Evolutionary conservation across 805 yeast genomes (phyloP), one percentile per base, ranked within the genome.

Genomic region (Saccharomycopsis fermentans): DNA sequence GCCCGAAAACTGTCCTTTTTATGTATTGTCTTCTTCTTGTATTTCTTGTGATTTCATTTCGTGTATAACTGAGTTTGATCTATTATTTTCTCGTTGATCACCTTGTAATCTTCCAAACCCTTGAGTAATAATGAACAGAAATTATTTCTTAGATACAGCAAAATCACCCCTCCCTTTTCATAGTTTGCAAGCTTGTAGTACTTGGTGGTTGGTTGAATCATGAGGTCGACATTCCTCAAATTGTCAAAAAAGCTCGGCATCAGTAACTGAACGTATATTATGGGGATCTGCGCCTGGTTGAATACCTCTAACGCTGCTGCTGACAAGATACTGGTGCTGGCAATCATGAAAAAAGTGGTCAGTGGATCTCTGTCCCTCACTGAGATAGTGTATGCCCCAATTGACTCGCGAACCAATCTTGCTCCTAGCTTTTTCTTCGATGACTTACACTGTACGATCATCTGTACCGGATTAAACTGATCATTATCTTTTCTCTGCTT

Each of bases 391-490:
- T 57, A 56, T 3, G 50, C 34, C 3, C 64, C 64, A n/a, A 34
- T 24, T 5, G 59, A 16, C 36, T 62, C 64, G n/a, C 62, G 50
- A 16, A 62, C 11, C 12, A 59, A 39, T 21, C 54, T 57, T 14
- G 55, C 47, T 3, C 59, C 36, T 5, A 62, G n/a, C 19, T 62
- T 62, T 27, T 55, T 59, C 24, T 29, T 51, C 12, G 63, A 26
- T 17, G 59, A 53, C 37, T 59, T 59, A 35, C 64, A 62, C 32
- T 62, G 64, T 17, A 59, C 57, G 5, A 59, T 29, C 19, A 59
- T 34, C 11, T 53, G 55, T 17, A 50, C 59, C 9, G 50, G 50
- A 6, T 24, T 6, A 2, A 26, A 36, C 24, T 16, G n/a, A n/a
- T n/a, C 19, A 3, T 26, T 36, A 4, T 8, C 27, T 35, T 35